Base-by-base conservation (phyloP, 148 eudicot genomes). In the Rhododendron mucronatum region DNA sequence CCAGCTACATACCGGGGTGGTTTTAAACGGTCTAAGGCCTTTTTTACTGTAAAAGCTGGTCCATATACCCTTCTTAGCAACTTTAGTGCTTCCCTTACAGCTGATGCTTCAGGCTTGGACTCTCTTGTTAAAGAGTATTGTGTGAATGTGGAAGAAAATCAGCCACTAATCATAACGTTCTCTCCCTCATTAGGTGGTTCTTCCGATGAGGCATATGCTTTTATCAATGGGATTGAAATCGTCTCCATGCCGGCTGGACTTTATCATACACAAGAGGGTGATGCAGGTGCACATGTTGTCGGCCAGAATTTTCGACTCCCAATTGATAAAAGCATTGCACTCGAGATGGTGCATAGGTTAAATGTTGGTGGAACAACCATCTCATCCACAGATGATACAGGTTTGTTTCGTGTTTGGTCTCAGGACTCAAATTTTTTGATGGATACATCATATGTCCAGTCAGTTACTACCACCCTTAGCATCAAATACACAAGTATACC, bases 191-290 rank as follows among this genome's bases (percentile, higher is more conserved):
- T 16, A 9, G 53, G 37, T 57, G 55, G 26, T 57, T 15, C 45
- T 82, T 57, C 47, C 9, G 71, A 82, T 30, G 47, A 51, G 12
- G 28, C 61, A 13, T 84, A 80, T 55, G 90, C 87, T 28, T 90
- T 88, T 50, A 50, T 88, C 30, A 90, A 88, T 48, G 89, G 86
- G 16, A 90, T 90, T 23, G 90, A 90, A 45, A 84, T 88, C 14
- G 45, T 86, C 39, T 84, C 20, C 2, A 63, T 88, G 33, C 89
- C 89, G 2, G 30, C 78, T 13, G 85, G 80, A 0, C 89, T 90
- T 45, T 90, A 90, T 74, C 50, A 86, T 23, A 53, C 61, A 28
- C 61, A 39, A 39, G 21, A 6, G 15, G 84, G 76, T 37, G 33
- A 44, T 0, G 8, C 4, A 3, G 11, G 84, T 51, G 61, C 16